phyloP scores from a whole-genome alignment of 768 basidiomycete genomes.

The Tephrocybe sp. region DNA sequence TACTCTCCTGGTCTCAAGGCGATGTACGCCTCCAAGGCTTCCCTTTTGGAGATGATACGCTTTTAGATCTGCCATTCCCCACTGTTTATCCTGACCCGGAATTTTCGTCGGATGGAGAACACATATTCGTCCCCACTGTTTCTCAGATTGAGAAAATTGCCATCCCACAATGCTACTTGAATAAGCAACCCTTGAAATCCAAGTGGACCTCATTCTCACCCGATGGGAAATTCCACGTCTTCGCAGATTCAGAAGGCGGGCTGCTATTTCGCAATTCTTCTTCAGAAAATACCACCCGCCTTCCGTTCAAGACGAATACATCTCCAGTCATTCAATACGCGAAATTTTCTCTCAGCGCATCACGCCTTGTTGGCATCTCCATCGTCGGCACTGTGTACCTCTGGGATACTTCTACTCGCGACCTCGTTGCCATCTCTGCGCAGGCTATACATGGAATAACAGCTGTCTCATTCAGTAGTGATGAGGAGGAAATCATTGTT shows the following conservation, averaged over 20 bases:
- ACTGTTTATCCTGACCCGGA: too few relatives aligned
- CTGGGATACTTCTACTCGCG: not conserved
- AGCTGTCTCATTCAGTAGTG: not conserved
- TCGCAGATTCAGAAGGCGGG: not conserved
- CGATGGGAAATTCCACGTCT: not conserved
- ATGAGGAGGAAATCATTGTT: not conserved
- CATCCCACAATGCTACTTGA: too few relatives aligned
- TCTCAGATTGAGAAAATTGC: too few relatives aligned
- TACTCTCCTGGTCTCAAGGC: too few relatives aligned
- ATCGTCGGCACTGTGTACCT: not conserved
- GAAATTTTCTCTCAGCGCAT: not conserved
- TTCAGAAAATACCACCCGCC: not conserved
- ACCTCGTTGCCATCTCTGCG: not conserved
- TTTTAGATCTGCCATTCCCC: too few relatives aligned
- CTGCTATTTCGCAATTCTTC: not conserved
- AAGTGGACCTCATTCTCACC: conserved; percentile 3
- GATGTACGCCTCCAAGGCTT: not conserved
- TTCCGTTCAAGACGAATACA: not conserved
- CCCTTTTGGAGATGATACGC: too few relatives aligned
- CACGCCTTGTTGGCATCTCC: not conserved
- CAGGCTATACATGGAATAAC: not conserved
- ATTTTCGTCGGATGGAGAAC: too few relatives aligned
- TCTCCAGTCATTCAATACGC: not conserved
- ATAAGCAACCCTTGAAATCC: not conserved
- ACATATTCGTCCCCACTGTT: too few relatives aligned